Evolutionary conservation across 768 basidiomycete genomes (phyloP).

Genomic region (Exidia glandulosa): DNA sequence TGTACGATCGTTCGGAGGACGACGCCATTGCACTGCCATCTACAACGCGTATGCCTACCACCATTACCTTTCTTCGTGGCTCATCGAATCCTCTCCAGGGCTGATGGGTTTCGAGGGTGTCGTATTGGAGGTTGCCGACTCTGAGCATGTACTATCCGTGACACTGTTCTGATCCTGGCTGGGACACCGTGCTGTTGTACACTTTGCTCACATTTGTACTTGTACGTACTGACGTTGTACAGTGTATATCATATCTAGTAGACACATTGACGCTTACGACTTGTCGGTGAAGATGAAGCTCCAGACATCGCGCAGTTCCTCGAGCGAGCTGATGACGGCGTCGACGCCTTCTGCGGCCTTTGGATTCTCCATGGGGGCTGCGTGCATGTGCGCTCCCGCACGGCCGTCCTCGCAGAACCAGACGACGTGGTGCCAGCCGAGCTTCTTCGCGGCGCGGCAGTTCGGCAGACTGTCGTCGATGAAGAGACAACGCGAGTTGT

Average conservation of each 20-base stretch:
- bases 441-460: slow-evolving; percentile 48
- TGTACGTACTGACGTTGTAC: not conserved
- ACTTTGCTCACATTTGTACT: not conserved
- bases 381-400: slow-evolving; percentile 32
- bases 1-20: slow-evolving; percentile 66
- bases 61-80: not conserved
- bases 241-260: not conserved
- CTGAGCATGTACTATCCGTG: slow-evolving; percentile 66
- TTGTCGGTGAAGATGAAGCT: not conserved
- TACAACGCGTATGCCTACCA: slow-evolving; percentile 46
- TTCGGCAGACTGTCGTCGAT: slow-evolving; percentile 69
- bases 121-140: slow-evolving; percentile 67
- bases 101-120: slow-evolving; percentile 73
- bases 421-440: slow-evolving; percentile 65
- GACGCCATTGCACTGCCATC: slow-evolving; percentile 58
- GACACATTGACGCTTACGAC: not conserved
- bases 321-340: slow-evolving; percentile 41
- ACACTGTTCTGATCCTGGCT: slow-evolving; percentile 47
- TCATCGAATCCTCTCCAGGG: slow-evolving; percentile 20
- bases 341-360: slow-evolving; percentile 33
- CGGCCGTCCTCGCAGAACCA: slow-evolving; percentile 75
- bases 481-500: slow-evolving; percentile 66
- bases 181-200: no score
- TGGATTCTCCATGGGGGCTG: slow-evolving; percentile 25
- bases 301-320: slow-evolving; percentile 65